Evolutionary conservation across 805 yeast species (phyloP), one percentile per base, ranked within the genome.

Genomic region (Naumovozyma baii): DNA sequence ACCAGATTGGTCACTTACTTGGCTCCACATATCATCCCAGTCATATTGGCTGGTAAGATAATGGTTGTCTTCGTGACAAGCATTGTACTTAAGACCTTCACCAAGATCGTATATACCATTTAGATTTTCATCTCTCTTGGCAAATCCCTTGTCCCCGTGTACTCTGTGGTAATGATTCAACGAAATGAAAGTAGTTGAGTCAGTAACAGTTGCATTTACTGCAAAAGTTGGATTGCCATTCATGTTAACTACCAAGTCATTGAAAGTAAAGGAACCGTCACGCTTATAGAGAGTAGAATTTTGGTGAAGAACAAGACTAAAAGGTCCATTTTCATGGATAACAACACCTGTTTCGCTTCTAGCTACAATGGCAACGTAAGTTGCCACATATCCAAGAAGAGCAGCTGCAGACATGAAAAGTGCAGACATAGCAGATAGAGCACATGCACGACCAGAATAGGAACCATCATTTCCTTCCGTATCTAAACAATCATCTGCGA

Each of bases 401-500:
- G 28, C 28, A 8, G 12, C 7, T 8, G 10, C 28, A 22, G 28
- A 8, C 28, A 22, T 22, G 7, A 22, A 22, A 8, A 22, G 28
- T 22, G 28, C 28, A 7, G 12, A 22, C 12, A 22, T 22, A 7
- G 28, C 34, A 7, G 19, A 31, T 13, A 31, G 7, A 15, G 34
- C 34, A 31, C 34, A 31, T 8, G 34, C 5, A 15, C 34, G 18
- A 10, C 19, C 19, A 14, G 34, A 31, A 16, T 31, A 31, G 5
- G 34, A 5, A 31, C 19, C 19, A 16, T 31, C 19, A 12, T 31
- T 16, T 8, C 34, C 34, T 8, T 31, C 19, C 14, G 19, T 31
- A 31, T 31, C 34, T 8, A 31, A 13, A 31, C 34, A 31, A 7
- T 31, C 34, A 17, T 31, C 34, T 15, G 34, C 17, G 13, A 31